Evolutionary conservation across 1,284 basidiomycete species (phyloP), one percentile per base, ranked within the genome.

Genomic region (Ustilago xerochloae): DNA sequence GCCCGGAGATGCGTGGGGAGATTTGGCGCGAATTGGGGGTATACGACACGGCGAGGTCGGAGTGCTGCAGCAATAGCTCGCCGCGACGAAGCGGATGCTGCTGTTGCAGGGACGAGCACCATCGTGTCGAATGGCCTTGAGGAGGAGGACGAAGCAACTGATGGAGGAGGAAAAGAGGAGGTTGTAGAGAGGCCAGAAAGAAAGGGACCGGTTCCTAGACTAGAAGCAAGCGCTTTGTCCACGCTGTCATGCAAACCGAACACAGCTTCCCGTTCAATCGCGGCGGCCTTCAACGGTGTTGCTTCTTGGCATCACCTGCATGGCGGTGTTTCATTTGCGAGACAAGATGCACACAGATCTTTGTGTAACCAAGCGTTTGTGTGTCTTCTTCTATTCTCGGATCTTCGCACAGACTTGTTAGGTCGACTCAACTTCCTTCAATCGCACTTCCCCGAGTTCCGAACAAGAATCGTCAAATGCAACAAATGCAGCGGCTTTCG

Each of bases 341-440:
- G 24, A 9, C n/a, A n/a, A n/a, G n/a, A n/a, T n/a, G n/a, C n/a
- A n/a, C n/a, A n/a, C n/a, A n/a, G n/a, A n/a, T n/a, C n/a, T n/a
- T n/a, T n/a, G n/a, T 41, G 39, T 9, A 41, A 15, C 39, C 10
- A n/a, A 16, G 4, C 15, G 39, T 13, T 18, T 9, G 18, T 41
- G 16, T 41, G 13, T 41, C 39, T n/a, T n/a, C n/a, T n/a, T n/a
- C n/a, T n/a, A n/a, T n/a, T n/a, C n/a, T n/a, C n/a, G n/a, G 18
- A 41, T 41, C 39, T 41, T 26, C 12, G 52, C 63, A 66, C 57
- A 30, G 51, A 63, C 56, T 15, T 69, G 66, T 69, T 69, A 69
- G 46, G 36, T 26, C 30, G 16, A 8, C 22, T 13, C 7, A 20
- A 20, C 41, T 28, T 9, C 22, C 26, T 24, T 24, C 10, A 5